Percentiles rank a stretch among this genome's conserved stretches.
These are phyloP conservation scores for Colletotrichum caudatum DNA, from an alignment of 2,329 filamentous ascomycete species.

Conservation along the genomic window DNA sequence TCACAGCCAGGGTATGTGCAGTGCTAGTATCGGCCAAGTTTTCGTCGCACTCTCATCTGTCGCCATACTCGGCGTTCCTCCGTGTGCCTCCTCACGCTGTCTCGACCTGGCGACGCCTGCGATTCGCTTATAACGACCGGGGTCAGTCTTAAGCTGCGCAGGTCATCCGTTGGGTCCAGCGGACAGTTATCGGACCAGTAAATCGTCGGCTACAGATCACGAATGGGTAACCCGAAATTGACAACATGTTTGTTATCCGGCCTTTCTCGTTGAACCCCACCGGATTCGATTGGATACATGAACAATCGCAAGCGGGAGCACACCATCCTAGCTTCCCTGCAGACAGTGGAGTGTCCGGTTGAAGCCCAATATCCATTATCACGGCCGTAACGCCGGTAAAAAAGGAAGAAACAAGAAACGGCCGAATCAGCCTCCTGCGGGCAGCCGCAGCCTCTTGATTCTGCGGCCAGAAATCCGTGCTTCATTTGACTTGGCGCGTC, in stretches of 20 bases:
- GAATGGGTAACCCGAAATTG: constrained; percentile 1
- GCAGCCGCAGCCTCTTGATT: not conserved
- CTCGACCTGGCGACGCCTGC: not conserved
- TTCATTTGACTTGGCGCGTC: not conserved
- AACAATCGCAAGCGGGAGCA: not conserved
- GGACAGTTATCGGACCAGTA: not conserved
- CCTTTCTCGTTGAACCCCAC: not conserved
- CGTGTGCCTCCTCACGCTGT: not conserved
- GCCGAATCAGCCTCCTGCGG: not conserved
- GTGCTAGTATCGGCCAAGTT: not conserved
- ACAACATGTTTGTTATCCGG: not conserved
- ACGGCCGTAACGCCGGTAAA: constrained; percentile 8
- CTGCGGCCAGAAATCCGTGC: not conserved
- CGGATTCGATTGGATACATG: not conserved
- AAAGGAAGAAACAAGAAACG: not conserved
- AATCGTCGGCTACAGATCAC: not conserved
- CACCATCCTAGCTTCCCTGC: not conserved
- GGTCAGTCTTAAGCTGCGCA: not conserved
- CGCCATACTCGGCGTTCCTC: not conserved
- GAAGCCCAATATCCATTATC: not conserved
- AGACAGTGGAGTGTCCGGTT: not conserved
- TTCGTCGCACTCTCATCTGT: not conserved
- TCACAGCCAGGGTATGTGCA: not conserved
- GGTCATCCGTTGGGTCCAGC: not conserved
- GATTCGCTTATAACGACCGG: not conserved